Base-by-base conservation (phyloP, 1,139 yeast species). In the Geotrichum australiense region DNA sequence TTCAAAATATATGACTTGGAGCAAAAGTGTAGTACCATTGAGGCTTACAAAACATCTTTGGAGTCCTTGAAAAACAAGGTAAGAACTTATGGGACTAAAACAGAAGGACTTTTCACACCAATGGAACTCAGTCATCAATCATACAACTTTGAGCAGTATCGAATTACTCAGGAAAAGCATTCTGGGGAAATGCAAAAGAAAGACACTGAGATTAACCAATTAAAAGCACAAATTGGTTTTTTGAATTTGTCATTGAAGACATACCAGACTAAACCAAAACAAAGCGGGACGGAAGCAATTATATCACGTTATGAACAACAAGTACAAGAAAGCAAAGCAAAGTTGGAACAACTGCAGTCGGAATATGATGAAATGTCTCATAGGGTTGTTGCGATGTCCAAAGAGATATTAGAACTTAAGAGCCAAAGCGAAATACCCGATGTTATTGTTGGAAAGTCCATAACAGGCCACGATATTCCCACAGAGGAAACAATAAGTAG, bases 161-260 rank as follows among this genome's bases (percentile, higher is more conserved):
- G 37, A 20, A 39, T 37, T 15, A 20, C 35, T n/a, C 35, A 31
- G 21, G 21, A 20, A 25, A 31, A 31, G 15, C 35, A 31, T n/a
- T 10, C 24, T n/a, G 35, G 25, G 6, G 35, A 31, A 12, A 31
- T 31, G 35, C 35, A 31, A 15, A 7, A 6, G 21, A 31, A 15
- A 31, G 24, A 18, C 11, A 25, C 19, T 19, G 24, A 18, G 12
- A 31, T 31, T 7, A 18, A 20, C 5, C 19, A 47, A 15, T 47
- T 45, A 26, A 45, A 40, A 25, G 28, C 32, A 2, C 52, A 53
- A 15, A 47, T 52, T 16, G 43, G 42, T 6, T 52, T 48, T 10
- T 44, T 51, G 8, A 45, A 47, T 24, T 46, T 43, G 5, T 37
- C 42, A 15, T 40, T 53, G 15, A 28, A 38, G 8, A 43, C 45